Percentiles rank a stretch among this genome's conserved stretches.
Evolutionary conservation across 805 yeast genomes (phyloP).

Genomic region (Kurtzmaniella fragi): DNA sequence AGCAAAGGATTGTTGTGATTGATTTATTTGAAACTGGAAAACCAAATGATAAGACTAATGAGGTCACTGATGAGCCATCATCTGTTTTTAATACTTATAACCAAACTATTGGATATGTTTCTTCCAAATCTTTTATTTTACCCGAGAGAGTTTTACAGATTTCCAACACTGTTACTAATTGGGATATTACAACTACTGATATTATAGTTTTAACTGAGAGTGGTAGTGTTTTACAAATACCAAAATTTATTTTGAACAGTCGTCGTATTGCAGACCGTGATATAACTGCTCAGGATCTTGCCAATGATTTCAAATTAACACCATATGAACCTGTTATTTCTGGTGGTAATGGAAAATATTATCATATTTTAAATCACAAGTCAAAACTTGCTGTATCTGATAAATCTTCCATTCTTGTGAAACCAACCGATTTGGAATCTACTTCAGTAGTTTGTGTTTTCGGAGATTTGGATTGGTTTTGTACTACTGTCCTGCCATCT

Average conservation of each 20-base stretch:
- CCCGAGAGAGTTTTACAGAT: slow-evolving; percentile 50
- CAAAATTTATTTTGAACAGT: slow-evolving; percentile 63
- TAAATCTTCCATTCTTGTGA: slow-evolving; percentile 20
- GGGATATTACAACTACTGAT: slow-evolving; percentile 65
- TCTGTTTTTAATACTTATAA: slow-evolving; percentile 30
- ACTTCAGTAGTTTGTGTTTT: slow-evolving; percentile 66
- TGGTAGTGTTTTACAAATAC: slow-evolving; percentile 66
- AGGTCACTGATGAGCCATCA: slow-evolving; percentile 9
- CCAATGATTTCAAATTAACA: slow-evolving; percentile 49
- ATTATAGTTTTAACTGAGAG: slow-evolving; percentile 52
- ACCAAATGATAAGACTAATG: slow-evolving; percentile 42
- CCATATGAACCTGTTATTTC: slow-evolving; percentile 65
- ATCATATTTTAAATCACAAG: slow-evolving; percentile 32
- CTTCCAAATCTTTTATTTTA: slow-evolving; percentile 52
- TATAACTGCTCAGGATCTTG: slow-evolving; percentile 46
- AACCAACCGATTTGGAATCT: slow-evolving; percentile 68
- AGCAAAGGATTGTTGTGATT: slow-evolving; percentile 57
- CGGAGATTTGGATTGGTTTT: slow-evolving; percentile 62
- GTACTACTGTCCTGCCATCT: slow-evolving; percentile 76
- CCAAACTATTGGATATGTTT: slow-evolving; percentile 41
- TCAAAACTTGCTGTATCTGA: slow-evolving; percentile 19
- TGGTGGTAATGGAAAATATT: slow-evolving; percentile 19
- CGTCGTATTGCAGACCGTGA: slow-evolving; percentile 59
- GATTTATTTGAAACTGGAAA: slow-evolving; percentile 71
- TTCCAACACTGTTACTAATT: slow-evolving; percentile 46